Base-by-base conservation (phyloP, 2,329 filamentous ascomycete species). In the Claviceps sp. region DNA sequence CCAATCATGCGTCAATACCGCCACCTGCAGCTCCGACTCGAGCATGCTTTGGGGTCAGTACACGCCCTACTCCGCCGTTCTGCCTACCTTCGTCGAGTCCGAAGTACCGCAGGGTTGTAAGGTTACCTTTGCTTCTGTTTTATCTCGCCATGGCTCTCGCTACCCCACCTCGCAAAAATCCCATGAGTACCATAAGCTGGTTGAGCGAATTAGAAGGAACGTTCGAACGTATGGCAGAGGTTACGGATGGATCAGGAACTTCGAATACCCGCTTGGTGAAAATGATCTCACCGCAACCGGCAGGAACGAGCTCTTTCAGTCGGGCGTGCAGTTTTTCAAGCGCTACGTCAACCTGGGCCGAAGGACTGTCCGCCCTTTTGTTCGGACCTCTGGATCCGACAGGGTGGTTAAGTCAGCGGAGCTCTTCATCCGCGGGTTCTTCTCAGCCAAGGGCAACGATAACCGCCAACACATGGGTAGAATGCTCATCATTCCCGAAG, bases 1-100 rank as follows among this genome's bases (percentile, higher is more conserved):
- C 43, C 30, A 26, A 16, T 46, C 39, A 16, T 52, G 50, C 26
- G 51, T 46, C 26, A 24, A 44, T n/a, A 42, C 26, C 5, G 53
- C 43, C 26, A 50, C 40, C n/a, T 89, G 85, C 66, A 73, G 74
- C 47, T 67, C 76, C 4, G 64, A 76, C 37, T 75, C 84, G 45
- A 80, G 81, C 1, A 84, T 81, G 58, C 76, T 73, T 52, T 95
- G 89, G 88, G 90, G 89, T 52, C 89, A 91, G 65, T 95, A 95
- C 66, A 85, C 88, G 17, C 87, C 89, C 2, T 94, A 82, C 69
- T 95, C 87, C 68, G 77, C 83, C 1, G 83, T 90, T 0, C 76
- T 82, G 6, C 89, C 85, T 1, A 72, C 37, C 14, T 43, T 78
- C 2, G 78, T 88, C 48, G 71, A 80, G 16, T 59, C 74, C 7